Base-by-base conservation (phyloP, 106 monocot genomes). In the Gastrodia elata region DNA sequence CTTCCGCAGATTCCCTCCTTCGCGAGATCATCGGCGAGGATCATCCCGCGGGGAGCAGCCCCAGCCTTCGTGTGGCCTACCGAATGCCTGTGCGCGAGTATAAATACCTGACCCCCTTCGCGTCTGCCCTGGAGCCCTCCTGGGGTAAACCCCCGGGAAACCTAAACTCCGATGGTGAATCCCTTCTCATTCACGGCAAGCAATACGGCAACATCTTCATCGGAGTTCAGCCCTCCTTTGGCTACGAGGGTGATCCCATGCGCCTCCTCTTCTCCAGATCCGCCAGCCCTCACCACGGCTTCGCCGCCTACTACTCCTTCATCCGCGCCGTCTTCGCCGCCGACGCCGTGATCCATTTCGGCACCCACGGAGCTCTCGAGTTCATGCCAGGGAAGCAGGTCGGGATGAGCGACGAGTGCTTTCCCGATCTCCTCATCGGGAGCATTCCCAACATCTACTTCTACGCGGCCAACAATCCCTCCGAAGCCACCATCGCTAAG, bases 361-460 rank as follows among this genome's bases (percentile, higher is more conserved):
- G 89, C 32, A 89, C 89, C 14, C 89, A 89, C 37, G 89, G 89
- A 3, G 86, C 89, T 0, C 79, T 89, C 32, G 89, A 89, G 58
- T 89, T 89, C 83, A 89, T 89, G 89, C 89, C 89, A 11, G 89
- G 89, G 40, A 89, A 89, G 72, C 89, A 89, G 64, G 89, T 89
- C 4, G 89, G 89, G 4, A 89, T 89, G 89, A 89, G 89, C 75
- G 89, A 89, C 40, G 89, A 69, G 11, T 89, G 89, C 77, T 89
- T 75, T 28, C 89, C 89, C 4, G 89, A 89, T 74, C 83, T 83
- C 58, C 83, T 89, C 22, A 89, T 89, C 39, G 89, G 89, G 9
- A 89, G 84, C 79, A 89, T 89, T 65, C 89, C 89, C 8, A 89
- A 89, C 72, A 79, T 89, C 57, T 89, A 89, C 74, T 89, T 86